These are phyloP conservation scores for Luffa aegyptiaca DNA, from an alignment of 306 rosid genomes.

Conservation along the genomic window DNA sequence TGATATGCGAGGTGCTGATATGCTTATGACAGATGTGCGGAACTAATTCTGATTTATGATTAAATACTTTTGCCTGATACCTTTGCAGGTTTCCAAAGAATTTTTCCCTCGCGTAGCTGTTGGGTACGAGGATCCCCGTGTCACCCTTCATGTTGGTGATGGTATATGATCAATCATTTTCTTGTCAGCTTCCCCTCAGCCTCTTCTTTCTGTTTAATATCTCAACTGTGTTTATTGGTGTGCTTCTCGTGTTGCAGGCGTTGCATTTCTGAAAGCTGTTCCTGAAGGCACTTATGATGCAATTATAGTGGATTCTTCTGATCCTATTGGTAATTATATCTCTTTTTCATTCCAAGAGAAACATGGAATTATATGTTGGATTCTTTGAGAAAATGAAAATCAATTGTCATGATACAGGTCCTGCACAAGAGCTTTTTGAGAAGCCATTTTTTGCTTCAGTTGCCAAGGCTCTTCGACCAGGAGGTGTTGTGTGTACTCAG, in stretches of 20 bases:
- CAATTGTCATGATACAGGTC: constrained; percentile 40
- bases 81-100: constrained; percentile 67
- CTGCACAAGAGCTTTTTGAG: constrained; percentile 97
- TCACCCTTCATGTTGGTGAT: constrained; percentile 72
- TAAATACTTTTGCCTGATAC: neutral
- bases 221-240: constrained; percentile 8
- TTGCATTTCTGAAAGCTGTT: constrained; percentile 81
- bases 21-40: neutral
- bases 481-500: constrained; percentile 94
- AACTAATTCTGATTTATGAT: neutral
- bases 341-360: neutral
- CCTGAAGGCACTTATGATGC: constrained; percentile 90
- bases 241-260: constrained; percentile 48
- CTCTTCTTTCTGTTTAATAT: neutral
- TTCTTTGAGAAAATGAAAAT: neutral
- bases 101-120: constrained; percentile 74
- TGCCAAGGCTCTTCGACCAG: constrained; percentile 91
- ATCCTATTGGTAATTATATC: constrained; percentile 63
- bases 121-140: constrained; percentile 82
- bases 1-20: neutral
- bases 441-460: constrained; percentile 75
- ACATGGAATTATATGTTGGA: neutral
- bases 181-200: neutral
- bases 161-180: constrained; percentile 40
- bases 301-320: constrained; percentile 90